Conservation (phyloP, 75 land plant genomes). For the Pinus tabuliformis region DNA sequence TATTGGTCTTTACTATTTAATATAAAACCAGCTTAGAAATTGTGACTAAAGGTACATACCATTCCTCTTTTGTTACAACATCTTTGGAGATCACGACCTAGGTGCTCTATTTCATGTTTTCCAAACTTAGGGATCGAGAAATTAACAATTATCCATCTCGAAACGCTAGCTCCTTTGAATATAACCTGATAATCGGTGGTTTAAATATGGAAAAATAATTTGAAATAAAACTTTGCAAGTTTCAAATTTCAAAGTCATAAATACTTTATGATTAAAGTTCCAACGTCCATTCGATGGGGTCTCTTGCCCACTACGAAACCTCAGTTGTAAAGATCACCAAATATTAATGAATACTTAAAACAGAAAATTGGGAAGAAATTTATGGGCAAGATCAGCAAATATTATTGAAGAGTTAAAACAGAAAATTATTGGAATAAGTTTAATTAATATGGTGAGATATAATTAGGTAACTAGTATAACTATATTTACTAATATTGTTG, state of each 20-base stretch:
- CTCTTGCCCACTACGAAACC: too few species aligned
- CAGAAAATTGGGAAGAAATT: too few species aligned
- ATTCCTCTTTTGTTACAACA: slow-evolving; percentile 33
- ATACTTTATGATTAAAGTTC: slow-evolving; percentile 86
- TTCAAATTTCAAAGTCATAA: not conserved
- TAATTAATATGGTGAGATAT: too few species aligned
- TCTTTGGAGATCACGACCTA: slow-evolving; percentile 12
- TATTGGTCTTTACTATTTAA: too few species aligned
- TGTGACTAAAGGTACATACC: slow-evolving; percentile 21
- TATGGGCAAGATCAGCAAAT: too few species aligned
- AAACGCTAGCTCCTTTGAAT: slow-evolving; percentile 27
- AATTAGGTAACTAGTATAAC: too few species aligned
- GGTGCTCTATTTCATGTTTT: slow-evolving; percentile 15
- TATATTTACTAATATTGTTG: too few species aligned
- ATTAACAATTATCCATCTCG: slow-evolving; percentile 71
- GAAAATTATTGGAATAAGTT: too few species aligned
- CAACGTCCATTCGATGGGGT: slow-evolving; percentile 62
- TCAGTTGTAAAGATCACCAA: not conserved
- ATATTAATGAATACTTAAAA: too few species aligned
- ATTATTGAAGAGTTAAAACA: too few species aligned
- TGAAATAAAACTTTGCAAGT: too few species aligned
- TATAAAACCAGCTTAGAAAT: too few species aligned
- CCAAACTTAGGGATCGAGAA: slow-evolving; percentile 20
- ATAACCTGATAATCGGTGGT: slow-evolving; percentile 38
- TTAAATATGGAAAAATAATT: not conserved